Evolutionary conservation across 441 rosid genomes (phyloP).

Genomic region (Francoa sonchifolia): DNA sequence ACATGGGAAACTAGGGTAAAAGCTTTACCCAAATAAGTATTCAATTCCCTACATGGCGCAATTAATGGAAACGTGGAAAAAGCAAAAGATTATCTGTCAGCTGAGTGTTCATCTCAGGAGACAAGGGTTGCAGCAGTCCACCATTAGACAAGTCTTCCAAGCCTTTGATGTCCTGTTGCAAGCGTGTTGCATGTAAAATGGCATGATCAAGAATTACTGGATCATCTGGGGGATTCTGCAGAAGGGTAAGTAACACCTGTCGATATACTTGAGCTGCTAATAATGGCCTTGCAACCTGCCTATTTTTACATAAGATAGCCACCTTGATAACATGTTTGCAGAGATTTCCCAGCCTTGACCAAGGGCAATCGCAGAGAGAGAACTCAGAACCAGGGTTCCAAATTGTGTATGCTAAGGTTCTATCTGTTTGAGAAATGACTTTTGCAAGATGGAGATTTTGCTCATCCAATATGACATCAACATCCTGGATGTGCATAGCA

Average conservation of each 20-base stretch:
- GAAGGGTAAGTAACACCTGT: constrained; percentile 30
- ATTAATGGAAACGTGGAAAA: constrained; percentile 21
- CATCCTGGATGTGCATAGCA: constrained; percentile 31
- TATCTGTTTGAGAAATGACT: constrained; percentile 31
- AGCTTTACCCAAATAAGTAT: no score
- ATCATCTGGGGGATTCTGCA: constrained; percentile 35
- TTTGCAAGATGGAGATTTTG: constrained; percentile 35
- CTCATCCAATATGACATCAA: constrained; percentile 29
- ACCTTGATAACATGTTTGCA: constrained; percentile 47
- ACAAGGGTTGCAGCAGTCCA: constrained; percentile 34
- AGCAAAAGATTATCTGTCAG: constrained; percentile 15
- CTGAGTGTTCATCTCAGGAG: constrained; percentile 23
- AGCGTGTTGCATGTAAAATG: constrained; percentile 23
- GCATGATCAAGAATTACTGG: constrained; percentile 40
- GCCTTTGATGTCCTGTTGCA: constrained; percentile 39
- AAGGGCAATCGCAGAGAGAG: constrained; percentile 34
- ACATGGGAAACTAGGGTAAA: no score
- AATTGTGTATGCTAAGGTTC: constrained; percentile 22
- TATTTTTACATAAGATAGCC: constrained; percentile 30
- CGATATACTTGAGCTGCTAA: constrained; percentile 28
- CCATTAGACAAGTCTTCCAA: constrained; percentile 39
- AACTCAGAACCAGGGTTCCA: constrained; percentile 60
- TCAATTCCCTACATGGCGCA: background rate
- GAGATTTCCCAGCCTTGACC: constrained; percentile 36
- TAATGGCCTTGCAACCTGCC: constrained; percentile 35